Base-by-base conservation (phyloP, 345 rosid species). In the Populus nigra region DNA sequence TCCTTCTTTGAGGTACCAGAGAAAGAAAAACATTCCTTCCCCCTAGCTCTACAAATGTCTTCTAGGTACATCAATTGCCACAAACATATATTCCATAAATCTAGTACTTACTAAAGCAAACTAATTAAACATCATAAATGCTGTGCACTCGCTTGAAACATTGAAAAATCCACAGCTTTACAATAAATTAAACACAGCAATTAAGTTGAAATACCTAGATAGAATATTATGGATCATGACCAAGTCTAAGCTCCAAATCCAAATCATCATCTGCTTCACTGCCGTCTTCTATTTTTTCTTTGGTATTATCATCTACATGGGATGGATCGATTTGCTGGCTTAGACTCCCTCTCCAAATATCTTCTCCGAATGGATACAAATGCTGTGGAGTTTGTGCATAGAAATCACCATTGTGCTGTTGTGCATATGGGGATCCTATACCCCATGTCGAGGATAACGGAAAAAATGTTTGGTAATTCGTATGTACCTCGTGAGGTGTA, bases 181-280 rank as follows among this genome's bases (percentile, higher is more conserved):
- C 70, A 71, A 69, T 61, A 23, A 25, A 63, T 72, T 69, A 68
- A 77, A 57, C 27, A 77, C 36, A 68, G 31, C 45, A 47, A 20
- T 27, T 2, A 29, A 74, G 36, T 39, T 35, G 31, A 53, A 65
- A 38, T 22, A 79, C 62, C 16, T 8, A 69, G 23, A 8, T 57
- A 0, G 41, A 36, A 10, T 7, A 49, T 66, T 33, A 73, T 7
- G 69, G 78, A 74, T 79, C 65, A 25, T 79, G 74, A 79, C 82
- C 82, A 50, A 79, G 82, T 69, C 82, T 79, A 25, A 80, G 75
- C 79, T 80, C 83, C 83, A 80, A 70, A 65, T 80, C 83, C 61
- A 80, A 50, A 69, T 75, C 73, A 5, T 41, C 76, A 17, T 66
- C 71, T 66, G 65, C 53, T 53, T 59, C 74, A 39, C 73, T 73